Conservation (phyloP, 352 stramenopile species). For the Globisporangium cystogenes region DNA sequence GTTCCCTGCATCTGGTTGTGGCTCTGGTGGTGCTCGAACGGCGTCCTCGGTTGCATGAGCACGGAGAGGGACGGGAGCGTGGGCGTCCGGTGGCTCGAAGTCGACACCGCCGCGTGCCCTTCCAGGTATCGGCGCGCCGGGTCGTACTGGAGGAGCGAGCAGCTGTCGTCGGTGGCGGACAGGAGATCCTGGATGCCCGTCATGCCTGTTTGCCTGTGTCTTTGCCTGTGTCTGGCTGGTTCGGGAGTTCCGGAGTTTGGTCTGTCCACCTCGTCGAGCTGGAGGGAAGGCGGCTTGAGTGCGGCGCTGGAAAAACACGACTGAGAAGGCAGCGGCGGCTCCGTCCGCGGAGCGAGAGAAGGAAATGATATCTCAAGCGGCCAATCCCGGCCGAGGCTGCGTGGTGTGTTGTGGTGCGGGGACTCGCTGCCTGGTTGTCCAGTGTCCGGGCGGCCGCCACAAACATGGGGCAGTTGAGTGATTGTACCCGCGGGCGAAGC, state of each 20-base stretch:
- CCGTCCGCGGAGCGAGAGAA: not conserved
- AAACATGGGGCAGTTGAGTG: constrained; percentile 1
- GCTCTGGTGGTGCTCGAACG: not conserved
- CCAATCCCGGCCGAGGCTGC: too few species aligned
- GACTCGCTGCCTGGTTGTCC: too few species aligned
- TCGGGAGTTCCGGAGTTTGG: not conserved
- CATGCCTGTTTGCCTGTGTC: not conserved
- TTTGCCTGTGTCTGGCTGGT: not conserved
- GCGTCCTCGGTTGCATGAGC: constrained; percentile 9
- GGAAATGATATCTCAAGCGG: constrained; percentile 11
- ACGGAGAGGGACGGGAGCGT: constrained; percentile 12
- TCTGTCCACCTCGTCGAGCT: not conserved
- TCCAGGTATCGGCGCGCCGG: constrained; percentile 9
- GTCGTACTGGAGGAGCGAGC: constrained; percentile 12
- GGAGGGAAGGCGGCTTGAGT: not conserved
- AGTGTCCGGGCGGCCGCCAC: not conserved
- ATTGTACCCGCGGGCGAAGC: not conserved
- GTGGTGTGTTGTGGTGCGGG: too few species aligned
- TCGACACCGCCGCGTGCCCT: not conserved
- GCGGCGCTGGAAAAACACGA: constrained; percentile 1
- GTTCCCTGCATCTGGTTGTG: not conserved
- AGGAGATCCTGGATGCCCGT: constrained; percentile 11
- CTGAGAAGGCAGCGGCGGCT: not conserved
- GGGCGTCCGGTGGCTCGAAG: too few species aligned
- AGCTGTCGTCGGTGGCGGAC: constrained; percentile 8